Evolutionary conservation across 495 filamentous ascomycete genomes (phyloP).

Genomic region (Pseudomonodictys pantanalensis): DNA sequence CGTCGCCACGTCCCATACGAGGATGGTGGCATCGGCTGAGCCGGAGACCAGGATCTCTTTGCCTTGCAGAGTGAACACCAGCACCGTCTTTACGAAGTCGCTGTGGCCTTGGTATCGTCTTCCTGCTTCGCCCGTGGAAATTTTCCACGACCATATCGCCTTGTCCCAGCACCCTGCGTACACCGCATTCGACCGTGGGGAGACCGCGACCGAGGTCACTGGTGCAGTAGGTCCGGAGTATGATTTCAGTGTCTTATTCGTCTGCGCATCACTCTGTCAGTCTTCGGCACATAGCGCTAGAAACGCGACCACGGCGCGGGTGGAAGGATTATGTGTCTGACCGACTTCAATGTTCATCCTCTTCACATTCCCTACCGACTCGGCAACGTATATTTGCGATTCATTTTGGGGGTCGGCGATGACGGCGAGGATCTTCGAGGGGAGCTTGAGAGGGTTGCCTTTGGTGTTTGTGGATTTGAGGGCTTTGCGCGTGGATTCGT

Average conservation of each 20-base stretch:
- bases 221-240: conserved; percentile 77
- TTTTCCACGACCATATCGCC: conserved; percentile 77
- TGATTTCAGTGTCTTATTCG: too few species aligned
- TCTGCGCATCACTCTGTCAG: too few species aligned
- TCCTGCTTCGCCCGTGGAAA: conserved; percentile 50
- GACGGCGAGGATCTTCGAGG: conserved; percentile 82
- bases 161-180: conserved; percentile 96
- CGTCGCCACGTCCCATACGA: conserved; percentile 72
- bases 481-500: conserved; percentile 66
- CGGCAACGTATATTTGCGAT: conserved; percentile 71
- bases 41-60: conserved; percentile 76
- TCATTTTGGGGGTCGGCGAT: conserved; percentile 62
- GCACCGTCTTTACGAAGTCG: conserved; percentile 85
- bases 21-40: conserved; percentile 79
- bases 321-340: conserved; percentile 38
- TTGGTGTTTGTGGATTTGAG: conserved; percentile 77
- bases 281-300: too few species aligned
- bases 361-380: conserved; percentile 74
- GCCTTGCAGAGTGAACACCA: conserved; percentile 45
- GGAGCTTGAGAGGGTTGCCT: conserved; percentile 75
- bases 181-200: conserved; percentile 51
- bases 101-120: conserved; percentile 71
- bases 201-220: conserved; percentile 71
- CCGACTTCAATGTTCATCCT: conserved; percentile 73
- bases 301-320: too few species aligned